Conservation (phyloP, 257 asterid genomes). For the Jacaranda copaia region DNA sequence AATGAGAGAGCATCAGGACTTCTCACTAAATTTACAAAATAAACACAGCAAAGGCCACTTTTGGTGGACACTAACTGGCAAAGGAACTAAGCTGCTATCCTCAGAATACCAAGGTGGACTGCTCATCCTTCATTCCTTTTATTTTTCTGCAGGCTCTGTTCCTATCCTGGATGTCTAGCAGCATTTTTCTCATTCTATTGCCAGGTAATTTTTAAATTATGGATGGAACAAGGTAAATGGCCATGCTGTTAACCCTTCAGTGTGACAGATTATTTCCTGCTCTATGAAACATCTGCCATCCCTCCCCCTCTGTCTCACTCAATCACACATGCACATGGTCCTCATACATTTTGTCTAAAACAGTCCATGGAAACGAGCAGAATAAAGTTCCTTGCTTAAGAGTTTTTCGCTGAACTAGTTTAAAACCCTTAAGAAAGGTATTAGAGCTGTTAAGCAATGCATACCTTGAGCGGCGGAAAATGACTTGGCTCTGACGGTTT, state of each 20-base stretch:
- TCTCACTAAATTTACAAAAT: not conserved
- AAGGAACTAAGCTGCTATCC: not conserved
- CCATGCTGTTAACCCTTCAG: too few relatives aligned
- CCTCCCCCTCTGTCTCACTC: not conserved
- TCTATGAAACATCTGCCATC: not conserved
- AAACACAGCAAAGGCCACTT: not conserved
- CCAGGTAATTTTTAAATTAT: not conserved
- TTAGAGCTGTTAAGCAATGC: slow-evolving; percentile 25
- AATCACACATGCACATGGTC: not conserved
- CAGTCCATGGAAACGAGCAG: not conserved
- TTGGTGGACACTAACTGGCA: not conserved
- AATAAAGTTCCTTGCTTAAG: not conserved
- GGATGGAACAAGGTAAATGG: too few relatives aligned
- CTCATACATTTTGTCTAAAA: slow-evolving; percentile 12
- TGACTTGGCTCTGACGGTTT: slow-evolving; percentile 79
- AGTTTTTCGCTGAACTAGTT: not conserved
- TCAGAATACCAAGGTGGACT: not conserved
- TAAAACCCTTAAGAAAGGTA: slow-evolving; percentile 20
- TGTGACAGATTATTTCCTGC: too few relatives aligned
- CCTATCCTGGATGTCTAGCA: too few relatives aligned
- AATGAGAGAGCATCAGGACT: not conserved
- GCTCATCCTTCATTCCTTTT: not conserved
- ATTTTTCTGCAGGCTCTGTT: not conserved
- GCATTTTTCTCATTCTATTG: not conserved
- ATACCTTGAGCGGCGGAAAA: slow-evolving; percentile 91